A percentile compares a stretch with the other conserved stretches of the same genome.
These are phyloP conservation scores for Nicotiana undulata DNA, from an alignment of 257 asterid genomes.

Conservation along the genomic window DNA sequence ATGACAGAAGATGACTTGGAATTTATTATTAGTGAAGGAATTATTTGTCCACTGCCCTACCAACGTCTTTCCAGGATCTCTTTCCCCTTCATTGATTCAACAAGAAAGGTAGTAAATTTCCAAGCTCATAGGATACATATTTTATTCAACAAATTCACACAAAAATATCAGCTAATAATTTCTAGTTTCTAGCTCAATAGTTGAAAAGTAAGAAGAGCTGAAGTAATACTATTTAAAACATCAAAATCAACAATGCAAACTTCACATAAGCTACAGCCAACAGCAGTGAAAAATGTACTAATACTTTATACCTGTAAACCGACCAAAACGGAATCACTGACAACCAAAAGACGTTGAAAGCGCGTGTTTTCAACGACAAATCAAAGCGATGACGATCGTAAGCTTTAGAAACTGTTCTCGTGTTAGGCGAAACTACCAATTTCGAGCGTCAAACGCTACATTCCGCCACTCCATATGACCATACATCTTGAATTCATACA, in stretches of 20 bases:
- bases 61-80: too few species aligned
- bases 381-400: slow-evolving; percentile 28
- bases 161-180: neutral
- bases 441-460: slow-evolving; percentile 40
- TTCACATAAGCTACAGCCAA: too few species aligned
- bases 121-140: neutral
- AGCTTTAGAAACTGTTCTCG: slow-evolving; percentile 23
- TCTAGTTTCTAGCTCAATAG: neutral
- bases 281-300: too few species aligned
- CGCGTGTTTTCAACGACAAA: slow-evolving; percentile 29
- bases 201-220: neutral
- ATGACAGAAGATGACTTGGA: too few species aligned
- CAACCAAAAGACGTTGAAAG: slow-evolving; percentile 28
- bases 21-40: too few species aligned
- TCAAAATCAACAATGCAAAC: too few species aligned
- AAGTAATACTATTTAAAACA: too few species aligned
- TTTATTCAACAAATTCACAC: neutral
- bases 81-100: neutral
- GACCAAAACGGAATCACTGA: slow-evolving; percentile 34
- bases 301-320: slow-evolving; percentile 24
- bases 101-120: neutral
- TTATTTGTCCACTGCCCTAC: too few species aligned
- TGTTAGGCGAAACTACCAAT: slow-evolving; percentile 19
- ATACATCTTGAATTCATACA: slow-evolving; percentile 12
- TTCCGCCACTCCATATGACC: slow-evolving; percentile 31